Conservation (phyloP, 495 filamentous ascomycete genomes). For the Gamarada debralockiae region DNA sequence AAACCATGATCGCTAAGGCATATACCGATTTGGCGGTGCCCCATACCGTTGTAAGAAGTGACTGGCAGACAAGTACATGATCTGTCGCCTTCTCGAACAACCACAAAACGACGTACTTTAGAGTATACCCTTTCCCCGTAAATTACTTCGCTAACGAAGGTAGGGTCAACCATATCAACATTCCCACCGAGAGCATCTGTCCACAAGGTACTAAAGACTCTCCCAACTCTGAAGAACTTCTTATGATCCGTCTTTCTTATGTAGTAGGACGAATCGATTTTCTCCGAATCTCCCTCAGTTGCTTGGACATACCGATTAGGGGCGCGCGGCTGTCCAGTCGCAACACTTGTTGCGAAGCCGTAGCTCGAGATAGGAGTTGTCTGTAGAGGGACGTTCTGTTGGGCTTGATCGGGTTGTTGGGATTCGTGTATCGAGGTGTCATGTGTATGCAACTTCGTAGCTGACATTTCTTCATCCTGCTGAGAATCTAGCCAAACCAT, state of each 20-base stretch:
- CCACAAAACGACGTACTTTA: conserved; percentile 21
- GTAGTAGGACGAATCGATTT: conserved; percentile 12
- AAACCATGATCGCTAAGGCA: conserved; percentile 16
- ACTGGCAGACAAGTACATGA: conserved; percentile 17
- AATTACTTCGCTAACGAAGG: conserved; percentile 6
- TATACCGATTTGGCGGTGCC: conserved; percentile 8
- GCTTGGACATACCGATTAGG: background rate
- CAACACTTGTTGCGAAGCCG: too few species aligned
- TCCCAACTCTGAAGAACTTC: conserved; percentile 15
- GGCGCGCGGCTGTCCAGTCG: background rate
- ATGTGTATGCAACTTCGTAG: too few species aligned
- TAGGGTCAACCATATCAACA: conserved; percentile 5
- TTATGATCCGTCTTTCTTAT: conserved; percentile 14
- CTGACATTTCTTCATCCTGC: too few species aligned
- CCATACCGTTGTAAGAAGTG: conserved; percentile 8
- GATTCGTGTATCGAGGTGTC: too few species aligned
- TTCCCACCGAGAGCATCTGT: conserved; percentile 6
- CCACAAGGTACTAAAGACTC: conserved; percentile 22
- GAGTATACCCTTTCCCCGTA: conserved; percentile 14
- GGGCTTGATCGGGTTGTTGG: too few species aligned
- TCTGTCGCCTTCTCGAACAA: conserved; percentile 11
- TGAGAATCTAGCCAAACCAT: too few species aligned
- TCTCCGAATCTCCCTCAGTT: conserved; percentile 6
- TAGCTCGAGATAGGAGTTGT: too few species aligned
- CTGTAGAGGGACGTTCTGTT: too few species aligned